Evolutionary conservation across 352 stramenopile genomes (phyloP), one percentile per base, ranked within the genome.

Genomic region (Phytophthora europaea): DNA sequence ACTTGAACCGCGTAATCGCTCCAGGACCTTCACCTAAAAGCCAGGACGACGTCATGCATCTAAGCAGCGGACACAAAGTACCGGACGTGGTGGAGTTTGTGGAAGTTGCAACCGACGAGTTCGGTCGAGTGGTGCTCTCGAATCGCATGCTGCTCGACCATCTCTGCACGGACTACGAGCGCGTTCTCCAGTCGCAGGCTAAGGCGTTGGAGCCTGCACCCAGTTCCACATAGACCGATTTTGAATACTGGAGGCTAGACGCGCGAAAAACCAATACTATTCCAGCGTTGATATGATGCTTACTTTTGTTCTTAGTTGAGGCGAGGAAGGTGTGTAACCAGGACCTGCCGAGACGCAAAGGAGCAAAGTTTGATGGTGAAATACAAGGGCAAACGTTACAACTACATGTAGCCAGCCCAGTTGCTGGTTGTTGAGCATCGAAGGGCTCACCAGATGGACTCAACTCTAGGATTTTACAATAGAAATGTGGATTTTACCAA

Each of bases 111-210:
- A 90, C 84, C 28, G 82, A 93, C 57, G 83, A 92, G 58, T 95
- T 95, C 61, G 80, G 80, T 62, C 83, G 80, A 51, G 82, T 95
- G 10, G 81, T 92, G 64, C 82, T 96, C 9, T 95, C 90, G 33
- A 94, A 94, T 48, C 76, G 82, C 50, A 96, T 96, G 90, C 81
- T 96, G 13, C 75, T 93, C 18, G 88, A 96, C 59, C 90, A 96
- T 31, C 82, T 96, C n/a, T 95, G 90, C 67, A 93, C 87, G 4
- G 84, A 89, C 47, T 96, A 96, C 70, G 89, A 96, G 60, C 79
- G 78, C 33, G 76, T 90, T 68, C 73, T 95, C 7, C 69, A 81
- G 61, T 65, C 54, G 28, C 67, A 78, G 20, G 72, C 72, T 2
- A 59, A 80, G 28, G 6, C 48, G 28, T 36, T 68, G 33, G 38